Evolutionary conservation across 2,329 filamentous ascomycete species (phyloP), one percentile per base, ranked within the genome.

Genomic region (Intubia oerlemansii): DNA sequence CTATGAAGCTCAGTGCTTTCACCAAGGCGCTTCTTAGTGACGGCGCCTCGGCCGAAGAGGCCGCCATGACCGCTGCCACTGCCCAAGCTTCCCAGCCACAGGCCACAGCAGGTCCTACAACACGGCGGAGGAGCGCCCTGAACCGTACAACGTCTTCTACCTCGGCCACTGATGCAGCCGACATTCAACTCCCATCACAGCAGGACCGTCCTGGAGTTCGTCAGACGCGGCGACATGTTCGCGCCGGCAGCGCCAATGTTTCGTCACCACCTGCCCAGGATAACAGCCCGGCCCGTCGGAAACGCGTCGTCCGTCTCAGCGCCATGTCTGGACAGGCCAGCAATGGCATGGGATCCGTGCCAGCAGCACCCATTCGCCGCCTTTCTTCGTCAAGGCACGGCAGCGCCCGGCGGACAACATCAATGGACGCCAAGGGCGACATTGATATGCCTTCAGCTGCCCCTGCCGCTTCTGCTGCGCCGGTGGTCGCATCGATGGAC

Each of bases 1-100:
- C 82, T 42, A 81, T 88, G 67, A 90, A 88, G 54, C 76, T 93
- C 46, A 93, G 82, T 47, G 82, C 84, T 42, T 66, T 88, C 39
- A 91, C 85, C 27, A 85, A 88, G 45, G 84, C 81, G 13, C 59
- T 93, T 11, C 60, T 93, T 15, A 66, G 68, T 32, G 67, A 73
- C 34, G 64, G 65, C 24, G 55, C 59, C 28, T 61, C 41, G 27
- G 56, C 59, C 31, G 52, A 55, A 32, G 56, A 56, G 22, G 48
- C 29, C 8, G 27, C 24, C 1, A 30, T 29, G 0, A 31, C 31
- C 3, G 28, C 42, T 34, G 39, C 42, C 18, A 38, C 33, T 33
- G 41, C 18, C 28, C 31, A n/a, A 21, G 8, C 8, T 8, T 8
- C 19, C 19, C 8, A 21, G 19, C 19, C 19, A n/a, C 8, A n/a